Base-by-base conservation (phyloP, 805 yeast species). In the Diddensiella transvaalensis region DNA sequence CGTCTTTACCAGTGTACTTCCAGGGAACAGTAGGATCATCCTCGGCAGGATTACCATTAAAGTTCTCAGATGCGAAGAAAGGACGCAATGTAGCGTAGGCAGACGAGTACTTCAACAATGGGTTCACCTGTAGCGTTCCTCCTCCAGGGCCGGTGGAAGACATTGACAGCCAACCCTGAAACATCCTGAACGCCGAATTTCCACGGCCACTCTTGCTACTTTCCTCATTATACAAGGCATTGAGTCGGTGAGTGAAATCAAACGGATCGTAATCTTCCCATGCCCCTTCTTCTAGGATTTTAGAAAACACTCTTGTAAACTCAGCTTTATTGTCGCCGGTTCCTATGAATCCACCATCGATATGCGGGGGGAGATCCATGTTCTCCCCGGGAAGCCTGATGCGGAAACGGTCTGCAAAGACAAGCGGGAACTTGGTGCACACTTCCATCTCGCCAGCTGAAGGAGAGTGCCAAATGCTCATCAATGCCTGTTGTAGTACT, bases 131-230 rank as follows among this genome's bases (percentile, higher is more conserved):
- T 32, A 74, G 60, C n/a, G 75, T 66, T 4, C 78, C 77, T 48
- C 67, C 72, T 11, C 66, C 65, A 13, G 69, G 61, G 6, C 63
- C 64, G 10, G 61, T 66, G 10, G 61, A 62, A 11, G 70, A 61
- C 51, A 74, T 57, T 2, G 75, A 64, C 22, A 72, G 49, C 76
- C 77, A 74, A 6, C 77, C 77, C 55, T 74, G 77, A 38, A 71
- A 68, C 11, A 72, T 59, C 45, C 78, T 62, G 55, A 73, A 71
- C 8, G 64, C 65, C 19, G 70, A 60, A 49, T 71, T 67, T 10
- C 53, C 53, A 10, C 53, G 49, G 8, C 43, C 57, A n/a, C 56
- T 54, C 37, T 61, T 63, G 53, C 70, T 66, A 42, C 67, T 53
- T 36, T 69, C 66, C 47, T 64, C 61, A 13, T 60, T 60, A 1